Conservation (phyloP, 306 rosid species). For the Crataegus laevigata region DNA sequence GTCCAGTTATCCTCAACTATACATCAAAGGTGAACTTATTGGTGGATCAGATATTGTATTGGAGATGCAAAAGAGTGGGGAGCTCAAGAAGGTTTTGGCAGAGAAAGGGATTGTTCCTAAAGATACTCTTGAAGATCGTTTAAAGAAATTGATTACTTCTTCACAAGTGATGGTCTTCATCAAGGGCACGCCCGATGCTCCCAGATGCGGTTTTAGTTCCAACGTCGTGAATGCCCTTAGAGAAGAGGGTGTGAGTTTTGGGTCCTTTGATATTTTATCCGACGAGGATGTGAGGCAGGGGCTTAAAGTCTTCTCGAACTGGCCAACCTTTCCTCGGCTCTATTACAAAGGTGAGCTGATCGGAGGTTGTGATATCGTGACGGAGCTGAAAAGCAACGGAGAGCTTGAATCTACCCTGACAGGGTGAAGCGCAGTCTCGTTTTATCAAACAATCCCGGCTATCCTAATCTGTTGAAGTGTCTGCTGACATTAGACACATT, state of each 20-base stretch:
- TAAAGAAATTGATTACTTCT: constrained; percentile 58
- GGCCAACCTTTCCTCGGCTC: constrained; percentile 98
- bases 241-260: constrained; percentile 61
- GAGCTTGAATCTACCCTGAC: constrained; percentile 71
- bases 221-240: constrained; percentile 63
- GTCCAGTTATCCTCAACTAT: constrained; percentile 93
- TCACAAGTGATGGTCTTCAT: constrained; percentile 84
- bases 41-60: constrained; percentile 92
- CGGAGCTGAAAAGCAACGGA: constrained; percentile 66
- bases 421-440: constrained; percentile 30
- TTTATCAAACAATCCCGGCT: constrained; percentile 24
- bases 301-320: constrained; percentile 68
- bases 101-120: constrained; percentile 52
- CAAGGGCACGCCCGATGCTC: constrained; percentile 89
- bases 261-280: constrained; percentile 66
- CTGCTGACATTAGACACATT: constrained; percentile 22
- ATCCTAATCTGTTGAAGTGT: constrained; percentile 27
- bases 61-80: constrained; percentile 96
- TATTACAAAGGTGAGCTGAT: constrained; percentile 81
- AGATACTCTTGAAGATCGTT: constrained; percentile 58
- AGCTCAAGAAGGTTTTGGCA: constrained; percentile 49
- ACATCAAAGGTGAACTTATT: constrained; percentile 67
- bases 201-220: constrained; percentile 91
- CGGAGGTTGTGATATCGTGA: constrained; percentile 78
- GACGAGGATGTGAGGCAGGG: constrained; percentile 92